A percentile compares a stretch with the other conserved stretches of the same genome.
Evolutionary conservation across 2,329 filamentous ascomycete genomes (phyloP).

Genomic region (Verticillium alfalfae): DNA sequence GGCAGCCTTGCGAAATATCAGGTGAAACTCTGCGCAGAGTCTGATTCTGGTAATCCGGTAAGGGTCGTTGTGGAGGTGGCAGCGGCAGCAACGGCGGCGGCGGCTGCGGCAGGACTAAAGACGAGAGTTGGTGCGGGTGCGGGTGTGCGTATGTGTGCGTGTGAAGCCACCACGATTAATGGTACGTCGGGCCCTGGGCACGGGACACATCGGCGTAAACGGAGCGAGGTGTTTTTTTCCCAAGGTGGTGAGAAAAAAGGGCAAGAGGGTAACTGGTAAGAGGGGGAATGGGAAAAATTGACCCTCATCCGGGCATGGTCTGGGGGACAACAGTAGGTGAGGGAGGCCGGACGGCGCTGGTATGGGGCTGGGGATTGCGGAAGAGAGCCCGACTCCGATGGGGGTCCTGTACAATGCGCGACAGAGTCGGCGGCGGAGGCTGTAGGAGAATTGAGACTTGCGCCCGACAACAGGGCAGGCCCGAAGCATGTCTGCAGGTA

Average conservation of each 20-base stretch:
- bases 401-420: neutral
- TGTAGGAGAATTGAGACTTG: neutral
- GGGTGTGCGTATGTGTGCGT: neutral
- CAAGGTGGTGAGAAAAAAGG: neutral
- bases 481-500: neutral
- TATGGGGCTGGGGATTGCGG: slow-evolving; percentile 5
- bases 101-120: neutral
- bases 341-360: neutral
- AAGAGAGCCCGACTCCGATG: slow-evolving; percentile 5
- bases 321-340: neutral
- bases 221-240: neutral
- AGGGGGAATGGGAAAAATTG: neutral
- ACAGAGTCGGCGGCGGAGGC: neutral
- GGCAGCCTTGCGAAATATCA: neutral
- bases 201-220: neutral
- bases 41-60: neutral
- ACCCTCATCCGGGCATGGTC: neutral
- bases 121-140: neutral
- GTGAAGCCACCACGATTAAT: neutral
- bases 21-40: neutral
- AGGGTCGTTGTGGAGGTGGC: neutral
- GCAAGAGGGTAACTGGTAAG: neutral
- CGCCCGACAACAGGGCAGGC: neutral
- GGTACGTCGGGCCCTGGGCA: neutral
- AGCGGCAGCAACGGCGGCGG: neutral